Base-by-base conservation (phyloP, 805 yeast genomes). In the Komagataella mondaviorum region DNA sequence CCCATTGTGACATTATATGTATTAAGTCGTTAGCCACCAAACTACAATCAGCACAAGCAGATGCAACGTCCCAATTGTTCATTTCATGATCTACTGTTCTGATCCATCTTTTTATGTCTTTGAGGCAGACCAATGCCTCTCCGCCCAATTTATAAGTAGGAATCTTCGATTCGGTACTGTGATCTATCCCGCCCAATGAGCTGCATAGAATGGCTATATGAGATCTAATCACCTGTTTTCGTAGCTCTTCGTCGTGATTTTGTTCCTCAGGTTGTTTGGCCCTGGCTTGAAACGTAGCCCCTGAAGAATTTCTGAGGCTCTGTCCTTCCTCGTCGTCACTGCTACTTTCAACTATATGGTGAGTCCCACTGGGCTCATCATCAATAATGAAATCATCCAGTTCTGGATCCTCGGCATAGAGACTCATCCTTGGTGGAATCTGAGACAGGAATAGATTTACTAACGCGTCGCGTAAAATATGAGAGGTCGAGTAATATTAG, bases 121-220 rank as follows among this genome's bases (percentile, higher is more conserved):
- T 83, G 36, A 93, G 67, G 66, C 97, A 88, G 0, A 89, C 89
- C 51, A 78, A 63, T 2, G 95, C 95, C 60, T 91, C 97, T 53
- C 84, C 88, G 8, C 98, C 98, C 2, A 90, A 73, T 54, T 78
- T 79, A 60, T 93, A 93, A 0, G 80, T 80, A 3, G 75, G 73
- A 1, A 66, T 63, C 2, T 62, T 55, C 12, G 58, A 49, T 4
- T 67, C 63, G 0, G 83, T 70, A 1, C 83, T 66, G 48, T 83
- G 78, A 65, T 90, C 96, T 0, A 83, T 77, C 1, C 97, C 98
- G 51, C 99, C 99, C 2, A 91, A 72, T 0, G 98, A 96, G 3
- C 96, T 79, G 3, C 89, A 88, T 45, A 90, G 72, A 46, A 87
- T 80, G 12, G 90, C 77, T 36, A 91, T 83, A 64, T 88, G 88